Conservation (phyloP, 257 asterid species). For the Ballota nigra region DNA sequence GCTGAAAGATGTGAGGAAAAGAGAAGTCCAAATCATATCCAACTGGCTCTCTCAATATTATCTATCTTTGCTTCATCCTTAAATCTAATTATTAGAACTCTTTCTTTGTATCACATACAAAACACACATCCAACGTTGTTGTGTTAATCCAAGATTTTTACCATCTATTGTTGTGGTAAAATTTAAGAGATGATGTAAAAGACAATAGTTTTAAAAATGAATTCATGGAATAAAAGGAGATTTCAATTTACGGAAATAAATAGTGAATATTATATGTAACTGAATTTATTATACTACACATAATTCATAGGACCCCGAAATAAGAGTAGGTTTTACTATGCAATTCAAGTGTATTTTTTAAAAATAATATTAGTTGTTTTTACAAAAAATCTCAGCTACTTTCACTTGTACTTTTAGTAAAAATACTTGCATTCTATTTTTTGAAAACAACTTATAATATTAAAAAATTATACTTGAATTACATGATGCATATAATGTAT, state of each 20-base stretch:
- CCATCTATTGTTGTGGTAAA: neutral
- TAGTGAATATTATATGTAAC: neutral
- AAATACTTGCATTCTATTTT: too few relatives aligned
- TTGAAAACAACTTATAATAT: too few relatives aligned
- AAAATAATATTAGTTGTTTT: too few relatives aligned
- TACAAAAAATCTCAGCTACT: too few relatives aligned
- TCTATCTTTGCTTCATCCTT: conserved; percentile 28
- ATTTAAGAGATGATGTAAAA: neutral
- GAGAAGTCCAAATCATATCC: conserved; percentile 52
- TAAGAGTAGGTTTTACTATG: too few relatives aligned
- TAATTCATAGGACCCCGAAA: too few relatives aligned
- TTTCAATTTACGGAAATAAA: neutral
- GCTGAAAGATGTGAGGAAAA: conserved; percentile 59
- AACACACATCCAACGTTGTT: neutral
- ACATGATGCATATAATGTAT: too few relatives aligned
- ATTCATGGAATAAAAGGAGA: neutral
- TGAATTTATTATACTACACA: too few relatives aligned
- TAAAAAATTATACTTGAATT: too few relatives aligned
- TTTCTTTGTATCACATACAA: neutral
- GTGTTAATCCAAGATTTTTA: neutral
- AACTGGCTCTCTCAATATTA: conserved; percentile 64
- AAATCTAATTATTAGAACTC: neutral
- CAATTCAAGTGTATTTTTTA: too few relatives aligned
- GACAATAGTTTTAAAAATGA: too few relatives aligned
- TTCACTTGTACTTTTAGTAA: too few relatives aligned